A percentile compares a stretch with the other conserved stretches of the same genome.
These are phyloP conservation scores for Populus ilicifolia DNA, from an alignment of 345 rosid species.

Conservation along the genomic window DNA sequence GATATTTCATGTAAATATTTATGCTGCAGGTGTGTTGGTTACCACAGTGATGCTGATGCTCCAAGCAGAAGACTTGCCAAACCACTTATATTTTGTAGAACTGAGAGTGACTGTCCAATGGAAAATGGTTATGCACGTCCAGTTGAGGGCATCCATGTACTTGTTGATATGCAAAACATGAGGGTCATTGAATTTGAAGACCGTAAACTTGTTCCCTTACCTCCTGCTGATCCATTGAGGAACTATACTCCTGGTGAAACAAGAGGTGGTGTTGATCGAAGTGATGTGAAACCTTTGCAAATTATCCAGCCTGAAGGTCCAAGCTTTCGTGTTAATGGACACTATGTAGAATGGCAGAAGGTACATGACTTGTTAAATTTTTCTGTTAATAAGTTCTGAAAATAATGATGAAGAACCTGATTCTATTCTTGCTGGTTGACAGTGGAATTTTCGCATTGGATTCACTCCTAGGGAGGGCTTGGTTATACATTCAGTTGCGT, in stretches of 20 bases:
- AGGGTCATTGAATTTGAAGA: constrained; percentile 81
- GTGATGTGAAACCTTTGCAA: constrained; percentile 83
- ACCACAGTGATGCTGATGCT: constrained; percentile 73
- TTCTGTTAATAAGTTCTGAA: constrained; percentile 6
- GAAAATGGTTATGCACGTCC: constrained; percentile 97
- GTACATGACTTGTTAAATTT: constrained; percentile 27
- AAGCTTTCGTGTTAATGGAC: constrained; percentile 76
- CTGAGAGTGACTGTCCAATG: constrained; percentile 91
- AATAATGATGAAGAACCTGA: constrained; percentile 13
- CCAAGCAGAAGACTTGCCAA: constrained; percentile 85
- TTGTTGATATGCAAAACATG: constrained; percentile 94
- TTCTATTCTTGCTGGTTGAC: constrained; percentile 29
- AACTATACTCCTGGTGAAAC: constrained; percentile 86
- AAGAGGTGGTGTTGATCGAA: constrained; percentile 87
- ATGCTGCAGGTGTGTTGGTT: constrained; percentile 75
- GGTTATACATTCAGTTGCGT: constrained; percentile 86
- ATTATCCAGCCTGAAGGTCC: constrained; percentile 93
- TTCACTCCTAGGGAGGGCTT: constrained; percentile 91
- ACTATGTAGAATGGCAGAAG: constrained; percentile 92
- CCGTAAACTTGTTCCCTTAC: constrained; percentile 79
- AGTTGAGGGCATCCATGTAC: constrained; percentile 79
- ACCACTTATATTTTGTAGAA: constrained; percentile 87
- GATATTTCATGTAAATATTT: constrained; percentile 2
- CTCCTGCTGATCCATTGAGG: constrained; percentile 85
- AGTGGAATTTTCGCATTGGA: constrained; percentile 96